Conservation (phyloP, 2,329 filamentous ascomycete genomes). For the Claviceps africana region DNA sequence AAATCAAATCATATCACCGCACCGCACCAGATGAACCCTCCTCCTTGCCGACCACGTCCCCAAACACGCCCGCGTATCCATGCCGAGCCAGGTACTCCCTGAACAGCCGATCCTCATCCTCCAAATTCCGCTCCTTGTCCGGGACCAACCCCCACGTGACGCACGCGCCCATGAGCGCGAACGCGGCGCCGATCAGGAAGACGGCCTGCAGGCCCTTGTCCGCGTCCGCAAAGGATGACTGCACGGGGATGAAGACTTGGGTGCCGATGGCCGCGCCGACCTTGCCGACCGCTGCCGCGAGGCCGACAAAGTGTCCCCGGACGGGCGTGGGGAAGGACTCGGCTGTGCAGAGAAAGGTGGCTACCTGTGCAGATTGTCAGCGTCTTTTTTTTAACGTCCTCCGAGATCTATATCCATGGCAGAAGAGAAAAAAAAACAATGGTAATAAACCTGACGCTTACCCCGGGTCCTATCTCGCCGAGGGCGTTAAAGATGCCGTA, state of each 20-base stretch:
- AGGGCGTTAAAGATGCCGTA: slow-evolving; percentile 21
- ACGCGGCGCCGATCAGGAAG: slow-evolving; percentile 37
- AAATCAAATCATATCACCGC: background rate
- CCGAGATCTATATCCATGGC: too few relatives aligned
- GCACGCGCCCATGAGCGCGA: slow-evolving; percentile 30
- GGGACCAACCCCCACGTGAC: slow-evolving; percentile 35
- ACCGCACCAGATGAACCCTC: background rate
- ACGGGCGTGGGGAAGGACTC: slow-evolving; percentile 39
- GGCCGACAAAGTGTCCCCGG: slow-evolving; percentile 34
- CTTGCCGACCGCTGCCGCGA: slow-evolving; percentile 38
- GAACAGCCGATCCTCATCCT: slow-evolving; percentile 28
- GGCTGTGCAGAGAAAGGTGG: slow-evolving; percentile 12
- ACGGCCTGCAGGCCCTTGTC: slow-evolving; percentile 30
- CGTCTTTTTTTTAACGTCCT: background rate
- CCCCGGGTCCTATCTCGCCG: background rate
- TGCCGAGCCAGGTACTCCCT: slow-evolving; percentile 27
- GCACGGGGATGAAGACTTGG: slow-evolving; percentile 34
- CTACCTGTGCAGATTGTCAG: background rate
- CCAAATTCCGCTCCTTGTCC: slow-evolving; percentile 30
- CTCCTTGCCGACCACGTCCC: background rate
- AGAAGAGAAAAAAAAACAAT: too few relatives aligned
- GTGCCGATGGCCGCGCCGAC: slow-evolving; percentile 36
- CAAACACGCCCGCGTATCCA: slow-evolving; percentile 11
- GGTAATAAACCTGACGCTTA: too few relatives aligned
- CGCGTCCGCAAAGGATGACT: slow-evolving; percentile 18